Evolutionary conservation across 176 grass and related monocot species (phyloP).

Genomic region (Puccinellia tenuiflora): DNA sequence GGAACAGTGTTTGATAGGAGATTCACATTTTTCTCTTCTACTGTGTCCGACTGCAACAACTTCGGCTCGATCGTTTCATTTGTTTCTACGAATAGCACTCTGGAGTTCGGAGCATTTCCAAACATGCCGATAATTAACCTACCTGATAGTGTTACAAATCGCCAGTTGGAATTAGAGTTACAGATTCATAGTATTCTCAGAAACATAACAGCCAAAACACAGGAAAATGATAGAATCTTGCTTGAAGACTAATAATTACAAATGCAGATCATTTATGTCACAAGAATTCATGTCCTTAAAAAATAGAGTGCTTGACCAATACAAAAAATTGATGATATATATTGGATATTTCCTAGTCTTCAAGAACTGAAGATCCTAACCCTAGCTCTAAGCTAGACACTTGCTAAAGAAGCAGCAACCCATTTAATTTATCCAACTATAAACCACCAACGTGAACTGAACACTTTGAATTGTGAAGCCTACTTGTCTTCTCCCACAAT

Average conservation of each 20-base stretch:
- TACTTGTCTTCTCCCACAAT: background rate
- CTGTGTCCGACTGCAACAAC: background rate
- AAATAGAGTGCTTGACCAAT: too few relatives aligned
- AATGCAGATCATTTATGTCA: background rate
- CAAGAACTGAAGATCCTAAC: background rate
- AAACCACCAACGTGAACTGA: too few relatives aligned
- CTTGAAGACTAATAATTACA: too few relatives aligned
- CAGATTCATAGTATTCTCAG: background rate
- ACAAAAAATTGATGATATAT: too few relatives aligned
- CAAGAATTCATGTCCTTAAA: background rate
- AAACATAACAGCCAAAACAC: background rate
- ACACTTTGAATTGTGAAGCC: background rate
- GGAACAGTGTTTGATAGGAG: background rate
- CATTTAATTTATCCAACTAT: background rate
- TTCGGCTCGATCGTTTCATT: background rate
- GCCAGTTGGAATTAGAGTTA: background rate
- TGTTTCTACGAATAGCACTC: background rate
- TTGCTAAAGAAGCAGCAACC: background rate
- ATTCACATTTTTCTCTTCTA: background rate
- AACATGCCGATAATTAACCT: background rate
- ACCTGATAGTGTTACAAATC: background rate
- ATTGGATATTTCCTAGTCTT: background rate
- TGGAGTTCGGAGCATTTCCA: background rate
- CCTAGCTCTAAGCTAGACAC: background rate
- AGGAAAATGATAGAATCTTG: background rate